Conservation (phyloP, 2,329 filamentous ascomycete species). For the Leptosphaerulina australis region DNA sequence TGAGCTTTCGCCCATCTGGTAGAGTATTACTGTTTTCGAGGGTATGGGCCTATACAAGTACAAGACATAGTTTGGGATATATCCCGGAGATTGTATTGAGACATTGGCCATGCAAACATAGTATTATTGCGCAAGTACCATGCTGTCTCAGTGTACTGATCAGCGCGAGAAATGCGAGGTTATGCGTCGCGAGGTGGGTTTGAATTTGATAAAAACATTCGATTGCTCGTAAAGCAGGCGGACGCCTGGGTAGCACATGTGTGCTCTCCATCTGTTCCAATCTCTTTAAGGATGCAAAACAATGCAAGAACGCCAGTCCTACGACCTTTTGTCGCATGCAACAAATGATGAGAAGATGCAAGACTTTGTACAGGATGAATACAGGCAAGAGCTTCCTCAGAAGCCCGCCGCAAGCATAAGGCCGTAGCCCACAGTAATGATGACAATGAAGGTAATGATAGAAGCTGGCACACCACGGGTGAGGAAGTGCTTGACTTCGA, state of each 20-base stretch:
- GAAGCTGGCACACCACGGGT: conserved; percentile 89
- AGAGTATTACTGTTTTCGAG: no score
- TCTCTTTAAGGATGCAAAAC: not conserved
- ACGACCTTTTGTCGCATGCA: conserved; percentile 13
- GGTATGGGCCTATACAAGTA: no score
- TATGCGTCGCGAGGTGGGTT: not conserved
- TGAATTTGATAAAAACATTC: not conserved
- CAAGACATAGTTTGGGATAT: no score
- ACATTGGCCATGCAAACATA: no score
- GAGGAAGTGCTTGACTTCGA: conserved; percentile 92
- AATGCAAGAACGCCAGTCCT: conserved; percentile 3
- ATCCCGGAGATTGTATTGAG: no score
- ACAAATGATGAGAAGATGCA: conserved; percentile 3
- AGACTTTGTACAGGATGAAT: conserved; percentile 1
- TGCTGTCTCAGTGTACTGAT: not conserved
- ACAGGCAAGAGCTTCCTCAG: conserved; percentile 41
- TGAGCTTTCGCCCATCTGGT: no score
- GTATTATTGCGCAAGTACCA: not conserved
- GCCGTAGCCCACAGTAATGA: conserved; percentile 88
- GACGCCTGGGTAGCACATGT: not conserved
- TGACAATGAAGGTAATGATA: conserved; percentile 77
- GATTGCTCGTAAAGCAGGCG: not conserved
- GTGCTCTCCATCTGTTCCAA: not conserved
- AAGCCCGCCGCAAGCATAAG: conserved; percentile 80
- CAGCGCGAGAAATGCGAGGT: not conserved